Evolutionary conservation across 176 grass and related monocot species (phyloP).

Genomic region (Sorghum bicolor): DNA sequence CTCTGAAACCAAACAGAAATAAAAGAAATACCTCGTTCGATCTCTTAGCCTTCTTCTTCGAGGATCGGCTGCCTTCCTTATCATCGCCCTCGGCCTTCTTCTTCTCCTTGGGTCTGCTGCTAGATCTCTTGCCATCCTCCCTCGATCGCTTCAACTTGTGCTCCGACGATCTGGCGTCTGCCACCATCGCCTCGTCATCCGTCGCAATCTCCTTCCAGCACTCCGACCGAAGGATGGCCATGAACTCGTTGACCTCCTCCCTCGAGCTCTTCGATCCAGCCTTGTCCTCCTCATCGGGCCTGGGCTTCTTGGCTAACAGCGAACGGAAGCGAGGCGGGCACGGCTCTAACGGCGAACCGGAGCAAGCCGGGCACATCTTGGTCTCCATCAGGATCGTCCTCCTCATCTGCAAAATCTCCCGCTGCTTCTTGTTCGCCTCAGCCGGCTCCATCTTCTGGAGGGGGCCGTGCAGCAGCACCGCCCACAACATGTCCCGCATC

Average conservation of each 20-base stretch:
- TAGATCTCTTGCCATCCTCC: neutral
- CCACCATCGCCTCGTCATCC: neutral
- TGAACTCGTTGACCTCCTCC: neutral
- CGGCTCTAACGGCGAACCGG: neutral
- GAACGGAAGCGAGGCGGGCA: neutral
- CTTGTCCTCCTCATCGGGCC: too few species aligned
- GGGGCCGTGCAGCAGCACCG: neutral
- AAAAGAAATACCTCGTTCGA: neutral
- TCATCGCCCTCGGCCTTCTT: too few species aligned
- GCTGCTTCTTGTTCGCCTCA: neutral
- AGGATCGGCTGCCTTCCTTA: neutral
- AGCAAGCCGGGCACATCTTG: neutral
- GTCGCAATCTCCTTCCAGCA: neutral
- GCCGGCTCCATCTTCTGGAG: neutral
- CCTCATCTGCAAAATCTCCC: neutral
- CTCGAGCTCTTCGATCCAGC: neutral
- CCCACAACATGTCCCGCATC: neutral
- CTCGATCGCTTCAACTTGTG: neutral
- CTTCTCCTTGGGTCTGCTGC: neutral
- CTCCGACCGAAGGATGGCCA: neutral
- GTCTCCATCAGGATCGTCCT: neutral
- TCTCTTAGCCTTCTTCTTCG: neutral
- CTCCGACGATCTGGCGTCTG: neutral
- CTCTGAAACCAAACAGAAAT: neutral
- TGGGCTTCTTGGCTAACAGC: too few species aligned